Evolutionary conservation across 179 eudicot species (phyloP), one percentile per base, ranked within the genome.

Genomic region (Pouteria campechiana): DNA sequence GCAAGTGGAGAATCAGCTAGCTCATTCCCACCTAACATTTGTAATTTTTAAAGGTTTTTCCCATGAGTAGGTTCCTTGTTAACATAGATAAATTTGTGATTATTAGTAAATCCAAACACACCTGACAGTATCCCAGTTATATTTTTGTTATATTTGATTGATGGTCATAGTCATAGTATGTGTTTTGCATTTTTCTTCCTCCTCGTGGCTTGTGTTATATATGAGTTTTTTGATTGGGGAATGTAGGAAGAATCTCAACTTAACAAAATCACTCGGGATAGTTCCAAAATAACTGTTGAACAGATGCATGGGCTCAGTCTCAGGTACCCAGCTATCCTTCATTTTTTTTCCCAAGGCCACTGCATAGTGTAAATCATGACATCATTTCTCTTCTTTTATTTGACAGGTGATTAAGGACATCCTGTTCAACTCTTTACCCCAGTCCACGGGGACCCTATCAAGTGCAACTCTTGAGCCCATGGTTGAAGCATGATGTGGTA

Each of bases 261-360:
- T 45, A 80, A 80, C 37, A 85, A 89, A 73, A 89, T 89, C 33
- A 89, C 90, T 2, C 79, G 93, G 29, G 97, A 85, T 50, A 89
- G 97, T 79, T 78, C 93, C 15, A 89, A 89, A 79, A 89, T 85
- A 28, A 78, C 95, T 3, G 97, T 81, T 13, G 97, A 89, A 68
- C 93, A 85, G 63, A 93, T 85, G 40, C 97, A 89, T 66, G 89
- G 97, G 17, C 52, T 89, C 37, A 89, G 97, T 89, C 97, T 5
- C 97, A 85, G 95, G 97, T 85, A 57, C 14, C 9, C n/a, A 18
- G 15, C 25, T 34, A 14, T 53, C 24, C 39, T 31, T 41, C 16
- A 22, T 36, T 25, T 23, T 12, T 32, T 17, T 42, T 24, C 11
- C 10, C 6, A 18, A 12, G 17, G 2, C 18, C 3, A 14, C 4